These are phyloP conservation scores for Pterocarpus macrocarpus DNA, from an alignment of 306 rosid species.

Conservation along the genomic window DNA sequence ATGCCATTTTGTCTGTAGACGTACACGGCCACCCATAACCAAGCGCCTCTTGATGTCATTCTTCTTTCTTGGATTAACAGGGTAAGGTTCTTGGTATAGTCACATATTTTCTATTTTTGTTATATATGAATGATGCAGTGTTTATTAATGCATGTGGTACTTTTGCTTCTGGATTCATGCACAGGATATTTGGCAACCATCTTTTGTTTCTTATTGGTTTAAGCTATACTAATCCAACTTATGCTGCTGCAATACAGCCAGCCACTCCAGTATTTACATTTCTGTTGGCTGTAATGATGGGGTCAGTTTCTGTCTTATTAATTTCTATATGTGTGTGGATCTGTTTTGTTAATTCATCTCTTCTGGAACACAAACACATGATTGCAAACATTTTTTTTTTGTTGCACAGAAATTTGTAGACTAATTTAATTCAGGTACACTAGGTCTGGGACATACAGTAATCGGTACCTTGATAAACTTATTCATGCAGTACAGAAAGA, in stretches of 20 bases:
- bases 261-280: slow-evolving; percentile 93
- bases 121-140: slow-evolving; percentile 18
- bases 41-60: slow-evolving; percentile 65
- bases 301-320: slow-evolving; percentile 67
- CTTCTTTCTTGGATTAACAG: slow-evolving; percentile 92
- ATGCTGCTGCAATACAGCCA: slow-evolving; percentile 97
- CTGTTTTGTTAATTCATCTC: slow-evolving; percentile 28
- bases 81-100: slow-evolving; percentile 64
- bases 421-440: slow-evolving; percentile 23
- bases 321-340: slow-evolving; percentile 27
- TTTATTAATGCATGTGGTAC: slow-evolving; percentile 40
- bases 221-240: slow-evolving; percentile 96
- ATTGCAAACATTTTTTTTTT: neutral
- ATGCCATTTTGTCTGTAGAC: slow-evolving; percentile 59
- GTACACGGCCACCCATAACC: slow-evolving; percentile 79
- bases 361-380: neutral
- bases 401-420: slow-evolving; percentile 10
- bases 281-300: slow-evolving; percentile 87
- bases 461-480: slow-evolving; percentile 49
- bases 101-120: neutral
- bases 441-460: slow-evolving; percentile 16
- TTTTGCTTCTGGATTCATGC: slow-evolving; percentile 42
- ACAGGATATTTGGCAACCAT: slow-evolving; percentile 97
- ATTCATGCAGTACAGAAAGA: slow-evolving; percentile 94
- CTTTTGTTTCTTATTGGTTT: slow-evolving; percentile 98